Conservation (phyloP, 352 stramenopile species). For the Phytophthora citrophthora region DNA sequence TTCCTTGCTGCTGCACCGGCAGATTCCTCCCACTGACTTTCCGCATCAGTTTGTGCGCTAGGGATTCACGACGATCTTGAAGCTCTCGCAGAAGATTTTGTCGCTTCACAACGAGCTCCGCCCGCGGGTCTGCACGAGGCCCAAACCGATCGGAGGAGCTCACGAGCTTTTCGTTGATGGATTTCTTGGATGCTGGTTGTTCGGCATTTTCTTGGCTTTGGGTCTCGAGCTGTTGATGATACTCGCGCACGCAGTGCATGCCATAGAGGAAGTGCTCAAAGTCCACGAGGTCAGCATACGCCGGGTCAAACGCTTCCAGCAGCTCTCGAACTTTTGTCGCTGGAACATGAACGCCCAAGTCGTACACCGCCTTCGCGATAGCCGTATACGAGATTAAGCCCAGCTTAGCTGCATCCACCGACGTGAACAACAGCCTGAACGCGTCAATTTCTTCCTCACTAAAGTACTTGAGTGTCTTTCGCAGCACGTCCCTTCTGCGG, state of each 20-base stretch:
- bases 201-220: slow-evolving; percentile 3
- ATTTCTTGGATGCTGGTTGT: background rate
- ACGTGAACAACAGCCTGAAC: slow-evolving; percentile 69
- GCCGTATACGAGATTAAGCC: slow-evolving; percentile 70
- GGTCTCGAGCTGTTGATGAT: slow-evolving; percentile 67
- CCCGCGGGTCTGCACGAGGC: slow-evolving; percentile 52
- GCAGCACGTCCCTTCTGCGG: slow-evolving; percentile 47
- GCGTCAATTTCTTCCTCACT: slow-evolving; percentile 68
- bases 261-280: slow-evolving; percentile 85
- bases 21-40: slow-evolving; percentile 58
- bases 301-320: slow-evolving; percentile 61
- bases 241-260: slow-evolving; percentile 75
- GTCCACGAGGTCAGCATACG: slow-evolving; percentile 80
- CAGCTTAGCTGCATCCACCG: slow-evolving; percentile 65
- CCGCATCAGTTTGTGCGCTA: slow-evolving; percentile 72
- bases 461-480: slow-evolving; percentile 66
- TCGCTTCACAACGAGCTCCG: slow-evolving; percentile 66
- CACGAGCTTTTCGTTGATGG: slow-evolving; percentile 37
- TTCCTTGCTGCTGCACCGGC: slow-evolving; percentile 46
- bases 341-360: slow-evolving; percentile 68
- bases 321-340: slow-evolving; percentile 52
- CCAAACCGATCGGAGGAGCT: slow-evolving; percentile 67
- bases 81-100: slow-evolving; percentile 80
- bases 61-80: slow-evolving; percentile 71
- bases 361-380: slow-evolving; percentile 77